Base-by-base conservation (phyloP, 306 rosid species). In the Casuarina glauca region DNA sequence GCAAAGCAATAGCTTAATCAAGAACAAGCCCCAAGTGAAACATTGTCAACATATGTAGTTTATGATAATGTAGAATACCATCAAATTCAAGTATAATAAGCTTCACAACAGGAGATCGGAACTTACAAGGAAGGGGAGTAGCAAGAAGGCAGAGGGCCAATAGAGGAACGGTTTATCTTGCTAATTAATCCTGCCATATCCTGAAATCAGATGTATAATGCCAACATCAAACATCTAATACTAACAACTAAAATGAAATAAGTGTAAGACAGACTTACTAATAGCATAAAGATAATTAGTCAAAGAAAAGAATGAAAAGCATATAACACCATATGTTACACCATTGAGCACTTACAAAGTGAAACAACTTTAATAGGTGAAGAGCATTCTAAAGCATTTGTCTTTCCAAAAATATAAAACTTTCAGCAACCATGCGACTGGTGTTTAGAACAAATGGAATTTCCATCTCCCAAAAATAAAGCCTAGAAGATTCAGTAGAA, bases 181-280 rank as follows among this genome's bases (percentile, higher is more conserved):
- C 97, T 96, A 83, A 96, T 93, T 81, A 96, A 84, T 72, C 99
- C 99, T 7, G 98, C 99, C 99, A 96, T 96, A 82, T 96, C 99
- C 99, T 96, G 93, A 88, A 87, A 83, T 61, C 72, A 42, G 72
- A 63, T 78, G 78, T 74, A 58, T 42, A 41, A 69, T 44, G 69
- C 39, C 61, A 71, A 61, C 64, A 76, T 79, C 77, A 86, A 79
- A 82, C 44, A 43, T 39, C 16, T 54, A 53, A 77, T 58, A 80
- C 68, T 69, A 50, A 41, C 39, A 51, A 77, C 19, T 42, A 48
- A 35, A 45, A 75, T 9, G 62, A 72, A 20, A 62, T 36, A 46
- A 26, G 70, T 62, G 52, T 69, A 68, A 26, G 41, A 36, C 72
- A 20, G 39, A 26, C 32, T 58, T 52, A 58, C 0, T 36, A 52